These are phyloP conservation scores for Phanerochaete carnosa DNA, from an alignment of 768 basidiomycete species.

Conservation along the genomic window DNA sequence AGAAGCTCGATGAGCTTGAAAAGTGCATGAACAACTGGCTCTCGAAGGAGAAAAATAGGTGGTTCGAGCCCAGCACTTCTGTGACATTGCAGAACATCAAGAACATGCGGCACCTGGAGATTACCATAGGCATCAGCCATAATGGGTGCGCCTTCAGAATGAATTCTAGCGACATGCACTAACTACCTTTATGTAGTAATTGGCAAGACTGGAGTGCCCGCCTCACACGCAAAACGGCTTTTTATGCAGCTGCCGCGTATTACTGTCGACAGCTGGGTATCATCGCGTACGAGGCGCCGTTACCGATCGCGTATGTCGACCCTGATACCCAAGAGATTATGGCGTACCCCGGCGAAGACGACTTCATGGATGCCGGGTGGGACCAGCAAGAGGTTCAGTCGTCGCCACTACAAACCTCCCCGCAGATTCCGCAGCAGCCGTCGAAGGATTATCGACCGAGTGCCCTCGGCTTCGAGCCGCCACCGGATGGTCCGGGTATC, in stretches of 20 bases:
- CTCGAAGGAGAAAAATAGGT: constrained; percentile 73
- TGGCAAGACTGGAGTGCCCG: constrained; percentile 64
- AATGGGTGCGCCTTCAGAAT: constrained; percentile 36
- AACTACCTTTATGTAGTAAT: constrained; percentile 30
- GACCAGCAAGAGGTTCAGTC: constrained; percentile 9
- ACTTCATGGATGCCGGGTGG: constrained; percentile 14
- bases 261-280: constrained; percentile 72
- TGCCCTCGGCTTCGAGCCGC: constrained; percentile 26
- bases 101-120: constrained; percentile 61
- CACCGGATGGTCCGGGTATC: constrained; percentile 21
- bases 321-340: constrained; percentile 17
- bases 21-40: constrained; percentile 71
- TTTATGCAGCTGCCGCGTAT: constrained; percentile 74
- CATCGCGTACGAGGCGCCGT: constrained; percentile 51
- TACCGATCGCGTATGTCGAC: constrained; percentile 52
- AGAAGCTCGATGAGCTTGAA: constrained; percentile 70
- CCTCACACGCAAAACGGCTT: constrained; percentile 64
- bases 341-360: constrained; percentile 10
- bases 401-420: neutral
- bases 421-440: neutral
- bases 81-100: constrained; percentile 61
- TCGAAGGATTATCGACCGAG: constrained; percentile 1
- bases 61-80: constrained; percentile 69
- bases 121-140: constrained; percentile 63
- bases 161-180: neutral